Evolutionary conservation across 2,329 filamentous ascomycete species (phyloP).

Genomic region (Coniella vitis): DNA sequence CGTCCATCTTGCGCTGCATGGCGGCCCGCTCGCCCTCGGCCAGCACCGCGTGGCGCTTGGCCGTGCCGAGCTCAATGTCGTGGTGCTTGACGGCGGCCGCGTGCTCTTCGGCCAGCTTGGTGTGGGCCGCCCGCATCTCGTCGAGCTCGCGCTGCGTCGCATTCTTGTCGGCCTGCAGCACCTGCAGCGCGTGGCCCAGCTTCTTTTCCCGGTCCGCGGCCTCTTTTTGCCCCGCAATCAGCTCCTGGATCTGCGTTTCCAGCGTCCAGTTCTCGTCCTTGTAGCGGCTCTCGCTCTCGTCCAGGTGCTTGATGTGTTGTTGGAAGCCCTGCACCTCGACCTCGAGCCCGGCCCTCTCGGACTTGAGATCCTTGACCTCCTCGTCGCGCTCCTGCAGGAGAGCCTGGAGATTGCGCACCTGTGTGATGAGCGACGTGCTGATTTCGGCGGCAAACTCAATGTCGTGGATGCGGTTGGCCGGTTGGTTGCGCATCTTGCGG

Average conservation of each 20-base stretch:
- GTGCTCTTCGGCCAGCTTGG: constrained; percentile 77
- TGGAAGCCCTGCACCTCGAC: constrained; percentile 72
- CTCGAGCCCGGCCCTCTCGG: constrained; percentile 74
- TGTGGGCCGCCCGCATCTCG: constrained; percentile 73
- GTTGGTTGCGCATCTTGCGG: constrained; percentile 84
- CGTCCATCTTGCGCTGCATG: constrained; percentile 79
- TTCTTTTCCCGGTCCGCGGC: constrained; percentile 77
- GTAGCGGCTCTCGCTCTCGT: constrained; percentile 92
- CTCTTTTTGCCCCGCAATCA: constrained; percentile 66
- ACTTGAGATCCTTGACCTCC: constrained; percentile 64
- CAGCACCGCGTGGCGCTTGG: constrained; percentile 71
- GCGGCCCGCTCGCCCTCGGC: constrained; percentile 72
- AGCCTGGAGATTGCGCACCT: constrained; percentile 83
- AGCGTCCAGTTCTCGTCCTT: constrained; percentile 99
- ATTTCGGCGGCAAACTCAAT: constrained; percentile 99
- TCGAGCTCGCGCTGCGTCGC: constrained; percentile 79
- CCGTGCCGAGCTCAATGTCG: constrained; percentile 78
- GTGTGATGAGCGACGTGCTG: constrained; percentile 86
- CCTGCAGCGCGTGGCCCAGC: constrained; percentile 64
- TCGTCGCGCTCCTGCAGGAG: constrained; percentile 85
- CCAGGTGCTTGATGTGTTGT: constrained; percentile 72
- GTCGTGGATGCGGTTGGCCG: constrained; percentile 81
- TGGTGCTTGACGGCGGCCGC: constrained; percentile 70
- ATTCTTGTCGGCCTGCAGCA: constrained; percentile 68
- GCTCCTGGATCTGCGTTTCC: constrained; percentile 84